A percentile compares a stretch with the other conserved stretches of the same genome.
Conservation (phyloP, 345 rosid species). For the Linum lewisii region DNA sequence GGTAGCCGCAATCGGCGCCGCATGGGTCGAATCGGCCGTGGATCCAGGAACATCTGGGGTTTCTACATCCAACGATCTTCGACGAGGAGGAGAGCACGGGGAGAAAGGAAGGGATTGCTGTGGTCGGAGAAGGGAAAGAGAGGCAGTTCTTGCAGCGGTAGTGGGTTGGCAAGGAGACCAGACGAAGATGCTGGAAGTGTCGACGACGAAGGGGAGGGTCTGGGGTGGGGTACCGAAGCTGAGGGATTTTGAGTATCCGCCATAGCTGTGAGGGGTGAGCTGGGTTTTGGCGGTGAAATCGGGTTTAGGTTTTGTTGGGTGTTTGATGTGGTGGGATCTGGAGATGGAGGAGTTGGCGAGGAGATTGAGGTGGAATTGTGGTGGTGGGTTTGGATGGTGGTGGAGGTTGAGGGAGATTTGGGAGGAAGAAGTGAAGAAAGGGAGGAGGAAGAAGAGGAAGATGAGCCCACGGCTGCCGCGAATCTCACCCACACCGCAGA, state of each 20-base stretch:
- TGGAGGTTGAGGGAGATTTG: no score
- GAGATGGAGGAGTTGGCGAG: no score
- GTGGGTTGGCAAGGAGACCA: slow-evolving; percentile 36
- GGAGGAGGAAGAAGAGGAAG: no score
- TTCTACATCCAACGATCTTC: slow-evolving; percentile 26
- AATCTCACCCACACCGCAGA: no score
- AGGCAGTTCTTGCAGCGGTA: slow-evolving; percentile 30
- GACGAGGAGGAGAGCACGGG: slow-evolving; percentile 28
- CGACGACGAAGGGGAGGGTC: slow-evolving; percentile 21
- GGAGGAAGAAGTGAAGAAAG: no score
- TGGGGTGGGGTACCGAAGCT: slow-evolving; percentile 14
- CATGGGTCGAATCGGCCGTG: slow-evolving; percentile 14
- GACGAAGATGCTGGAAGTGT: slow-evolving; percentile 22
- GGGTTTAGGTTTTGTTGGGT: not conserved
- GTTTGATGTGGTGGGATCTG: no score
- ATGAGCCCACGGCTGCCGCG: no score
- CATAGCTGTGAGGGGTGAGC: not conserved
- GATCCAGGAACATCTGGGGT: slow-evolving; percentile 39
- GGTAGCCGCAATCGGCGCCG: not conserved
- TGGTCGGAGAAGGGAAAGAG: slow-evolving; percentile 8
- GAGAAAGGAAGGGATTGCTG: slow-evolving; percentile 18
- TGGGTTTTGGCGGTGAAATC: not conserved
- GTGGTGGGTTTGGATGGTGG: no score
- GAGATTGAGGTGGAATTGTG: no score
- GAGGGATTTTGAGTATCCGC: not conserved